A percentile compares a stretch with the other conserved stretches of the same genome.
Evolutionary conservation across 805 yeast genomes (phyloP).

Genomic region (Monosporozyma aerobia): DNA sequence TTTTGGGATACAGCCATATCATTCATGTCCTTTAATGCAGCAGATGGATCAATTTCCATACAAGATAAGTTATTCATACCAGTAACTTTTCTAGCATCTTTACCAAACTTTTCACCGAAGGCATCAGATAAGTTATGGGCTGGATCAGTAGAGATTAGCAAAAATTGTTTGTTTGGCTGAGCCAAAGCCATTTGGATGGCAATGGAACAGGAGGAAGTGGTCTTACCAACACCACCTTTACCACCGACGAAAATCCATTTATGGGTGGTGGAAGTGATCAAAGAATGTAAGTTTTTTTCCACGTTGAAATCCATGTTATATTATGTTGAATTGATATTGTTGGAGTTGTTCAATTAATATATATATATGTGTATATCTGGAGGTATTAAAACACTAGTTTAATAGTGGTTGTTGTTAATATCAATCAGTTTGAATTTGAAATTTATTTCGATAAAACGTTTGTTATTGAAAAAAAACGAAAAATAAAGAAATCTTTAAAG

Average conservation of each 20-base stretch:
- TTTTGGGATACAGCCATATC: constrained; percentile 34
- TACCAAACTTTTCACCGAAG: constrained; percentile 95
- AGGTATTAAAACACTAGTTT: not conserved
- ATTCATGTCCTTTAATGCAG: constrained; percentile 82
- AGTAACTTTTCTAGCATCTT: constrained; percentile 89
- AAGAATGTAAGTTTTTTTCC: constrained; percentile 63
- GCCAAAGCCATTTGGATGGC: constrained; percentile 86
- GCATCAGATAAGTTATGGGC: constrained; percentile 98
- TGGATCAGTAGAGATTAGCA: constrained; percentile 93
- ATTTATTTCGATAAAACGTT: not conserved
- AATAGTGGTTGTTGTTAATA: not conserved
- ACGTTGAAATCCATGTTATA: constrained; percentile 43
- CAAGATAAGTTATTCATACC: constrained; percentile 84
- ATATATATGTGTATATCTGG: not conserved
- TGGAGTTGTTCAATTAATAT: not conserved
- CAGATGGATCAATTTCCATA: constrained; percentile 97
- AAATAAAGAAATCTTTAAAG: not conserved
- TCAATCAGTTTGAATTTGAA: not conserved
- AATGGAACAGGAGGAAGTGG: constrained; percentile 92
- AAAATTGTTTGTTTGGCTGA: constrained; percentile 71
- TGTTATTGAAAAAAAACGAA: not conserved
- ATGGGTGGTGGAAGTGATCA: constrained; percentile 57
- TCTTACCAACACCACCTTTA: constrained; percentile 99
- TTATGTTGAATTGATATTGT: not conserved
- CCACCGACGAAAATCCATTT: constrained; percentile 99